Percentiles rank a stretch among this genome's conserved stretches.
Conservation (phyloP, 345 rosid species). For the Melaleuca quinquenervia region DNA sequence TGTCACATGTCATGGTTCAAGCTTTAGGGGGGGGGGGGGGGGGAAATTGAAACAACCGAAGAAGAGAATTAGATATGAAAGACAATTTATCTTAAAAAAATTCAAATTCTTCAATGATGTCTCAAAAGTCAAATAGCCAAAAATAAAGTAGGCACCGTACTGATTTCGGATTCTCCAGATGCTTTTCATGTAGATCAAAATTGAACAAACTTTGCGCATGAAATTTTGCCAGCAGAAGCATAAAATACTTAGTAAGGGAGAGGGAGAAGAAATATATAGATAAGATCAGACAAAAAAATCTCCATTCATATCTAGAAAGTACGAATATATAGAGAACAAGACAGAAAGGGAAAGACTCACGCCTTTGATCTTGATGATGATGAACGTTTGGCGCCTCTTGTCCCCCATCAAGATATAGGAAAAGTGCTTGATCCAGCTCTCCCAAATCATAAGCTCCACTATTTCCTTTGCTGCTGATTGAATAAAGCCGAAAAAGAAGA, state of each 20-base stretch:
- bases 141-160: not conserved
- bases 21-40: not conserved
- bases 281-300: not conserved
- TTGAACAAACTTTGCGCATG: not conserved
- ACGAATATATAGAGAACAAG: not conserved
- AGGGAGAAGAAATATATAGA: not conserved
- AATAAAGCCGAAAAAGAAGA: not conserved
- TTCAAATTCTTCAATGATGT: not conserved
- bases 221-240: not conserved
- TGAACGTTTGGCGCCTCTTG: slow-evolving; percentile 37
- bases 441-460: slow-evolving; percentile 55
- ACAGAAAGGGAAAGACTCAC: slow-evolving; percentile 17
- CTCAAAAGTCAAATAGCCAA: not conserved
- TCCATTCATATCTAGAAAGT: not conserved
- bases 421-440: slow-evolving; percentile 89
- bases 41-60: not conserved
- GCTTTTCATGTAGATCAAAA: not conserved
- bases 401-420: slow-evolving; percentile 78
- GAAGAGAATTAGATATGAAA: not conserved
- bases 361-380: slow-evolving; percentile 33
- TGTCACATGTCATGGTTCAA: not conserved
- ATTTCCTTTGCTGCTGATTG: slow-evolving; percentile 20
- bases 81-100: not conserved
- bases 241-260: not conserved
- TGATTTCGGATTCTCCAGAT: not conserved